A percentile compares a stretch with the other conserved stretches of the same genome.
Conservation (phyloP, 2,329 filamentous ascomycete species). For the Daldinia eschscholtzii region DNA sequence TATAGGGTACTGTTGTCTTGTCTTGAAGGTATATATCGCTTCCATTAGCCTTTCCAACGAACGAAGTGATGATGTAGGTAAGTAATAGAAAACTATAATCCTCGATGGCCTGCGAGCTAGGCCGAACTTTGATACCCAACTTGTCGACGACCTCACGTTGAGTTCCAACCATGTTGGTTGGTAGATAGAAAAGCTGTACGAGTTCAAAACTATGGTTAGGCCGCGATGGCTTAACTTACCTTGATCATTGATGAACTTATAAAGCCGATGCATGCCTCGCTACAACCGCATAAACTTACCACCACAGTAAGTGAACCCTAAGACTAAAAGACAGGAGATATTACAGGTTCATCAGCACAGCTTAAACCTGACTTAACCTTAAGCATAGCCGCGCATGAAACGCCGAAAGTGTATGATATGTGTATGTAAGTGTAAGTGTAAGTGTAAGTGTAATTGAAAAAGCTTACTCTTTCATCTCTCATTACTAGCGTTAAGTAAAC, state of each 20-base stretch:
- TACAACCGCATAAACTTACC: no score
- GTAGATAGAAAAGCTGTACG: no score
- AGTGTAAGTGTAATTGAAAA: background rate
- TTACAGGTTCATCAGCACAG: background rate
- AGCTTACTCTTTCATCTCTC: slow-evolving; percentile 21
- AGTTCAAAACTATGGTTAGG: no score
- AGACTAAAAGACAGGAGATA: background rate
- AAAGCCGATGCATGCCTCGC: no score
- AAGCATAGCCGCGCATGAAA: background rate
- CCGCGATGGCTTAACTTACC: background rate
- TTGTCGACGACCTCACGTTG: no score
- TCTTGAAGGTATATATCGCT: background rate
- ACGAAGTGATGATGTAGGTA: background rate
- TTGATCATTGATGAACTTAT: no score
- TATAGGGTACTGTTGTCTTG: background rate
- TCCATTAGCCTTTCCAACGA: background rate
- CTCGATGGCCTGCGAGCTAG: no score
- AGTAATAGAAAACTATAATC: background rate
- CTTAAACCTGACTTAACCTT: background rate
- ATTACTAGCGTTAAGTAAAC: slow-evolving; percentile 17
- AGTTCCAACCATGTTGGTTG: no score
- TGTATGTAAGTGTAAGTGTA: background rate
- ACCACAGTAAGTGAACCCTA: no score
- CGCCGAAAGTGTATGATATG: background rate
- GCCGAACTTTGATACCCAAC: no score